These are phyloP conservation scores for Diatrype stigma DNA, from an alignment of 2,329 filamentous ascomycete species.

Conservation along the genomic window DNA sequence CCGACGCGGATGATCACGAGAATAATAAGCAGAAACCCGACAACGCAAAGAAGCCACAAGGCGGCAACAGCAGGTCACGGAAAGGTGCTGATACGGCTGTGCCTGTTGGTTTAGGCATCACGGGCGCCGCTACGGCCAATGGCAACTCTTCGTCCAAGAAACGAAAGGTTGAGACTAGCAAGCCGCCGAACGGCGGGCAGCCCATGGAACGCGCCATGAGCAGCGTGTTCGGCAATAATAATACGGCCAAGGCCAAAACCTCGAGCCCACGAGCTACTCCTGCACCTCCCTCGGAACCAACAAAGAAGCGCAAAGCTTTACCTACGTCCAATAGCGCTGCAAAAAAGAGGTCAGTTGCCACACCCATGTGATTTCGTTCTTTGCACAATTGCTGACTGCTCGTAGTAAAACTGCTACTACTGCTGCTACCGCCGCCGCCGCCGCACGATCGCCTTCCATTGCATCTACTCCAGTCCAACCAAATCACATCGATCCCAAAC, in stretches of 20 bases:
- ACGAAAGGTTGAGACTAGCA: slow-evolving; percentile 79
- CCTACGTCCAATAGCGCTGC: slow-evolving; percentile 62
- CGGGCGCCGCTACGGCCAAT: slow-evolving; percentile 48
- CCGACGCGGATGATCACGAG: slow-evolving; percentile 71
- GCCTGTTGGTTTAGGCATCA: slow-evolving; percentile 62
- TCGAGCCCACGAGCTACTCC: slow-evolving; percentile 68
- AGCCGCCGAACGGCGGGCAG: slow-evolving; percentile 45
- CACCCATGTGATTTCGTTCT: slow-evolving; percentile 1
- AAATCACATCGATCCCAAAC: slow-evolving; percentile 60
- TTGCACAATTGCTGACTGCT: slow-evolving; percentile 10
- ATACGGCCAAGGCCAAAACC: slow-evolving; percentile 51
- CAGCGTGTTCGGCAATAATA: slow-evolving; percentile 45
- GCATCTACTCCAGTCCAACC: slow-evolving; percentile 73
- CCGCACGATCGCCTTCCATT: slow-evolving; percentile 62
- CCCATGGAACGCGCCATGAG: slow-evolving; percentile 68
- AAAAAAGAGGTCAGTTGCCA: slow-evolving; percentile 68
- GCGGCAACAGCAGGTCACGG: slow-evolving; percentile 55
- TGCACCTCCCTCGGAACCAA: slow-evolving; percentile 49
- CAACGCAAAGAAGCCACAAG: slow-evolving; percentile 55
- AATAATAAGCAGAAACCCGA: slow-evolving; percentile 43
- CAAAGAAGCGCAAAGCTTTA: slow-evolving; percentile 68
- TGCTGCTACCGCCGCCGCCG: slow-evolving; percentile 36
- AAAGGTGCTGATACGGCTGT: slow-evolving; percentile 52
- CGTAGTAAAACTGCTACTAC: slow-evolving; percentile 30
- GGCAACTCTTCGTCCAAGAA: slow-evolving; percentile 62